Percentiles rank a stretch among this genome's conserved stretches.
Conservation (phyloP, 306 rosid genomes). For the Rosa multiflora region DNA sequence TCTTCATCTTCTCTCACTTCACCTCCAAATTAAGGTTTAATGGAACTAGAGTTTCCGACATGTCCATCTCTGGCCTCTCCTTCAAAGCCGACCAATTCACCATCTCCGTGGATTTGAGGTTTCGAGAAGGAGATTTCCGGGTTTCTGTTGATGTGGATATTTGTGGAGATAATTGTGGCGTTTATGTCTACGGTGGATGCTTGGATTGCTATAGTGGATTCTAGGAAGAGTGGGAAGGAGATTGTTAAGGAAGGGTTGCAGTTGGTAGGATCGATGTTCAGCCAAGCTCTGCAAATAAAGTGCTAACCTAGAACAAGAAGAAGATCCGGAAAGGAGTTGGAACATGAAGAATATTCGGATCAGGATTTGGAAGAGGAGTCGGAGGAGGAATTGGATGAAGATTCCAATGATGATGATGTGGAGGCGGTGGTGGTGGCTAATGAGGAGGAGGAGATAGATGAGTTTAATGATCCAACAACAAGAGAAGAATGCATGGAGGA, state of each 20-base stretch:
- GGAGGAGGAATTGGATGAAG: no score
- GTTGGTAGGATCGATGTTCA: slow-evolving; percentile 72
- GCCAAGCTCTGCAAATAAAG: slow-evolving; percentile 70
- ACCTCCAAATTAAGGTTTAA: no score
- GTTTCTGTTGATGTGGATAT: slow-evolving; percentile 74
- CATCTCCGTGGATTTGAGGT: slow-evolving; percentile 61
- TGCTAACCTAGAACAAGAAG: slow-evolving; percentile 19
- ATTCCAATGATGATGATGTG: no score
- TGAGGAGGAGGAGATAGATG: no score
- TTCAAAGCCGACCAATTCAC: slow-evolving; percentile 41
- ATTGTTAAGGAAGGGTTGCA: slow-evolving; percentile 86
- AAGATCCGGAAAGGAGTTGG: no score
- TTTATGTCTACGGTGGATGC: slow-evolving; percentile 85
- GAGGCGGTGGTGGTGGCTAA: no score
- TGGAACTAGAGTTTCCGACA: no score
- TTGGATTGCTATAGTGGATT: slow-evolving; percentile 89
- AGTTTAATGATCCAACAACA: no score
- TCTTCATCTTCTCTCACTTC: slow-evolving; percentile 42
- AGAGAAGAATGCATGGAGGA: no score
- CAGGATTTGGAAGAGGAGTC: no score
- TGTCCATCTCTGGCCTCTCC: slow-evolving; percentile 37
- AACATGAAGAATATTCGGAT: no score
- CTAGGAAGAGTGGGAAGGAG: slow-evolving; percentile 85
- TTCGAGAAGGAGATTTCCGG: slow-evolving; percentile 81
- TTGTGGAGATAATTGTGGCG: slow-evolving; percentile 64